Percentiles rank a stretch among this genome's conserved stretches.
Evolutionary conservation across 345 rosid species (phyloP).

Genomic region (Ceriops zippeliana): DNA sequence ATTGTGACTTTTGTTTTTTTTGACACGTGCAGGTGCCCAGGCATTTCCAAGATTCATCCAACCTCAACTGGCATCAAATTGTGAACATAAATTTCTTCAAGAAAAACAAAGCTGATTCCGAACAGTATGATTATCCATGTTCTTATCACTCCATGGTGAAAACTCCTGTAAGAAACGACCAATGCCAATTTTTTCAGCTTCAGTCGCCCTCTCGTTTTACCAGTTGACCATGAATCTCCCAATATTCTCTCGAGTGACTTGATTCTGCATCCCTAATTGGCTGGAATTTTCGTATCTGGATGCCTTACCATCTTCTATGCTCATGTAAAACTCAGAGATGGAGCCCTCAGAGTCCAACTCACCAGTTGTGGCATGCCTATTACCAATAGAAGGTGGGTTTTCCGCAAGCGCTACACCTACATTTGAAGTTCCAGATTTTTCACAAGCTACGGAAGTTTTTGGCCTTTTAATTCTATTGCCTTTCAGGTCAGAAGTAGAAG

Average conservation of each 20-base stretch:
- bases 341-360: constrained; percentile 63
- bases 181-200: constrained; percentile 69
- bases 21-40: constrained; percentile 57
- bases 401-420: constrained; percentile 31
- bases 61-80: constrained; percentile 43
- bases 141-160: constrained; percentile 40
- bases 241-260: constrained; percentile 32
- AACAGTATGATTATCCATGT: constrained; percentile 33
- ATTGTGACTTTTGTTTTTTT: constrained; percentile 45
- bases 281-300: constrained; percentile 25
- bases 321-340: constrained; percentile 32
- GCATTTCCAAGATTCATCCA: constrained; percentile 59
- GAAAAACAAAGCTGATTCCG: constrained; percentile 38
- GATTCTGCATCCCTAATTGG: constrained; percentile 36
- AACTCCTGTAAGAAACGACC: constrained; percentile 36
- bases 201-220: constrained; percentile 75
- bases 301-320: constrained; percentile 32
- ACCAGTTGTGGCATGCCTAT: constrained; percentile 40
- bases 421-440: constrained; percentile 32
- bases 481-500: constrained; percentile 44
- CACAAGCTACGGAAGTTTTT: constrained; percentile 31
- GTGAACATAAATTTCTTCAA: constrained; percentile 38
- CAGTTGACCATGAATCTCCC: constrained; percentile 40
- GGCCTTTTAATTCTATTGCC: constrained; percentile 58
- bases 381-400: constrained; percentile 35